A percentile compares a stretch with the other conserved stretches of the same genome.
Conservation (phyloP, 352 stramenopile species). For the Phytophthora melonis region DNA sequence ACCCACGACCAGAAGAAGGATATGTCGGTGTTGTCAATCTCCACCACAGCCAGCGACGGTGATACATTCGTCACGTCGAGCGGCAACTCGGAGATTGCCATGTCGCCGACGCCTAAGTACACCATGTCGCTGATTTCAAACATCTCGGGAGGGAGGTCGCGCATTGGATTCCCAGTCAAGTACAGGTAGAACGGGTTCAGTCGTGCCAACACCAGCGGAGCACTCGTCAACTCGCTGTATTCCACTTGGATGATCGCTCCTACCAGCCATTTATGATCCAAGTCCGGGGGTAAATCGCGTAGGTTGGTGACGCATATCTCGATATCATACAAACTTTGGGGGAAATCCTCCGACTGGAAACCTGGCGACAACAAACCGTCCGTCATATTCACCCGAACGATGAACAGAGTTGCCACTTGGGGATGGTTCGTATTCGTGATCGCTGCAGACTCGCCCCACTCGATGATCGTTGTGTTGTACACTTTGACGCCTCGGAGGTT, state of each 20-base stretch:
- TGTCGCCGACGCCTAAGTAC: neutral
- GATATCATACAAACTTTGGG: neutral
- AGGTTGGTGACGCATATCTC: neutral
- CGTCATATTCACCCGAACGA: conserved; percentile 45
- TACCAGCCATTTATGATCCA: neutral
- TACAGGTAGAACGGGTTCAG: conserved; percentile 22
- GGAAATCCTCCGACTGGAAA: conserved; percentile 22
- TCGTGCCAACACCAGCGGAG: conserved; percentile 14
- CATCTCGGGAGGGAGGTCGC: conserved; percentile 14
- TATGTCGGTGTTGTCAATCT: neutral
- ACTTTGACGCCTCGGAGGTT: conserved; percentile 40
- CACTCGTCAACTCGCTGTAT: conserved; percentile 7
- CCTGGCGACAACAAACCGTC: conserved; percentile 39
- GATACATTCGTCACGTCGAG: neutral
- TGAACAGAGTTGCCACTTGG: conserved; percentile 34
- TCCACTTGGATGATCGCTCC: conserved; percentile 25
- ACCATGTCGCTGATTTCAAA: conserved; percentile 4
- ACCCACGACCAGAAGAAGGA: conserved; percentile 7
- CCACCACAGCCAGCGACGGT: neutral
- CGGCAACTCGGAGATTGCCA: neutral
- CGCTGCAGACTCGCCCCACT: conserved; percentile 34
- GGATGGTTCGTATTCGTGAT: conserved; percentile 26
- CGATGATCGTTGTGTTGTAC: conserved; percentile 45
- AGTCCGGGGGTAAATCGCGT: neutral
- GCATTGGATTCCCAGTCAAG: conserved; percentile 32